These are phyloP conservation scores for Teunomyces stri DNA, from an alignment of 805 yeast genomes.

Conservation along the genomic window DNA sequence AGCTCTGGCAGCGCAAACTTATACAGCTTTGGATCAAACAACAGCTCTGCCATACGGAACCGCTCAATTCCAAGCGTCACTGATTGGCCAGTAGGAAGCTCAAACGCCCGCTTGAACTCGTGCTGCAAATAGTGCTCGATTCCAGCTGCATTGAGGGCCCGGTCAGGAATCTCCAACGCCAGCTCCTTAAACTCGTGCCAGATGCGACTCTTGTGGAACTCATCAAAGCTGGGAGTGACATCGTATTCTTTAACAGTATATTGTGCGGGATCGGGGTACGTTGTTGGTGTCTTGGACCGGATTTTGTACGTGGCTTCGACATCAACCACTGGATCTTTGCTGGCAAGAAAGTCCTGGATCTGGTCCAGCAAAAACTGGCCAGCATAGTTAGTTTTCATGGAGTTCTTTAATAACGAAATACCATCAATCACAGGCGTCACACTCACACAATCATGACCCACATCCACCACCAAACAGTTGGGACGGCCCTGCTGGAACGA, in stretches of 20 bases:
- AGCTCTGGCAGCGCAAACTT: constrained; percentile 25
- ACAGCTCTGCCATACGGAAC: constrained; percentile 63
- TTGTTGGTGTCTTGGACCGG: constrained; percentile 39
- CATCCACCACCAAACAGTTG: constrained; percentile 79
- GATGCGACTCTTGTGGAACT: constrained; percentile 54
- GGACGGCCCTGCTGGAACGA: constrained; percentile 89
- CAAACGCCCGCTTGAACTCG: constrained; percentile 50
- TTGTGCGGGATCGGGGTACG: constrained; percentile 30
- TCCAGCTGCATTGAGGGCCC: constrained; percentile 20
- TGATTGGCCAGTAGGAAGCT: constrained; percentile 74
- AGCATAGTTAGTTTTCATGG: constrained; percentile 67
- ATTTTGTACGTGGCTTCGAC: constrained; percentile 45
- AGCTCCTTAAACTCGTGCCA: constrained; percentile 77
- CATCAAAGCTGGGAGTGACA: constrained; percentile 49
- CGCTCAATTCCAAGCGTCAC: constrained; percentile 61
- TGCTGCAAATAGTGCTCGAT: constrained; percentile 24
- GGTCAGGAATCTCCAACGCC: constrained; percentile 53
- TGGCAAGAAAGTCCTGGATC: constrained; percentile 39
- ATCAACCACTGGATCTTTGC: constrained; percentile 26
- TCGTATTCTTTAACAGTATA: constrained; percentile 22
- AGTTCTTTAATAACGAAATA: constrained; percentile 66
- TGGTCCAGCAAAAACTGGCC: constrained; percentile 66
- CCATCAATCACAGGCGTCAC: constrained; percentile 86
- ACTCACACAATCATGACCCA: constrained; percentile 75
- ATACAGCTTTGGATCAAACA: constrained; percentile 61